Base-by-base conservation (phyloP, 257 asterid species). In the Solanum chaucha region DNA sequence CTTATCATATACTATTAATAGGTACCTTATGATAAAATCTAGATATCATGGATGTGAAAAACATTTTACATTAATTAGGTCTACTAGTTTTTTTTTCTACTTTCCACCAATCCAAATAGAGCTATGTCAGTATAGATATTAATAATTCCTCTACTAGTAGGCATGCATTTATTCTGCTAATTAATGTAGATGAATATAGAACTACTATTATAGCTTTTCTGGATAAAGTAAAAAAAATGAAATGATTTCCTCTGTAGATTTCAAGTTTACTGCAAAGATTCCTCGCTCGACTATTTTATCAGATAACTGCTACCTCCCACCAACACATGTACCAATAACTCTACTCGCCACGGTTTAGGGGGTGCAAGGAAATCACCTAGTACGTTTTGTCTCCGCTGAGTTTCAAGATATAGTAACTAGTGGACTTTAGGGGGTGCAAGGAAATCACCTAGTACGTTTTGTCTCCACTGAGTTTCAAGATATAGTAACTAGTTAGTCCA, bases 91-190 rank as follows among this genome's bases (percentile, higher is more conserved):
- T 0, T 38, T 34, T 48, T 81, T 30, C 44, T 81, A 81, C 17
- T 81, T 81, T 81, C 85, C 28, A 81, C 26, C 70, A 81, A 46
- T 28, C 85, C 8, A 81, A 81, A 48, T 51, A 48, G 85, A 81
- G 68, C 19, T 48, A 28, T 13, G 17, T 48, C 28, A 28, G 68
- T 26, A 26, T 4, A 8, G 40, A 14, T 46, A 78, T 78, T 24
- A 78, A 8, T 46, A 78, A 15, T 28, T 41, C 17, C 40, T 58
- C 7, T 4, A 78, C n/a, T 78, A 46, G 64, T 46, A 17, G 44
- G 85, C 44, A 46, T 30, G 44, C 6, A 51, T 46, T 78, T 14
- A 15, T 46, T 46, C 28, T 81, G 64, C 20, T 48, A 81, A 30
- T 30, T 9, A 81, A 81, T 81, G 28, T n/a, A 28, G 1, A 81